Evolutionary conservation across 1,139 yeast species (phyloP).

Genomic region (Debaryomycetaceae sp.): DNA sequence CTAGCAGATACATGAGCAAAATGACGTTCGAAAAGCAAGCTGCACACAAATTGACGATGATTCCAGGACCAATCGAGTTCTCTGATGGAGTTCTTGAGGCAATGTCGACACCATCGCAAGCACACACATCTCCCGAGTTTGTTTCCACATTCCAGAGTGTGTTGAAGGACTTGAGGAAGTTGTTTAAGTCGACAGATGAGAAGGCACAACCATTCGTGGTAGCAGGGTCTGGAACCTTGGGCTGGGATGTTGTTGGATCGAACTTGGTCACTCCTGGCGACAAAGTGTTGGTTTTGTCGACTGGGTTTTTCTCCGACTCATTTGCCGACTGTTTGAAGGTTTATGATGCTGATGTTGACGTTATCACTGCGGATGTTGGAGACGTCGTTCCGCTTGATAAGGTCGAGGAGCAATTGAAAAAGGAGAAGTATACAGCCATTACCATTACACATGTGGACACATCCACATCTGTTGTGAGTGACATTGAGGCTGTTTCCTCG

Average conservation of each 20-base stretch:
- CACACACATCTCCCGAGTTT: conserved; percentile 91
- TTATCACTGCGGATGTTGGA: conserved; percentile 70
- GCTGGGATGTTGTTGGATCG: conserved; percentile 89
- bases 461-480: conserved; percentile 84
- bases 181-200: conserved; percentile 68
- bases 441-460: conserved; percentile 96
- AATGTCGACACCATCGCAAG: conserved; percentile 80
- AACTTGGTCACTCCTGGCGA: conserved; percentile 69
- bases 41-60: conserved; percentile 60
- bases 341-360: conserved; percentile 70
- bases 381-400: conserved; percentile 58
- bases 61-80: conserved; percentile 94
- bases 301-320: conserved; percentile 90
- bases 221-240: conserved; percentile 91
- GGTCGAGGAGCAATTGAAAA: conserved; percentile 52
- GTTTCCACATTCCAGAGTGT: conserved; percentile 68
- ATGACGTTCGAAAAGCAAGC: conserved; percentile 31
- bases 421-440: conserved; percentile 58
- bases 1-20: not conserved
- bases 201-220: conserved; percentile 74
- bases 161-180: conserved; percentile 62
- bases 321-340: conserved; percentile 76
- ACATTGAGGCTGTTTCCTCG: conserved; percentile 61
- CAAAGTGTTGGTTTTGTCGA: conserved; percentile 74
- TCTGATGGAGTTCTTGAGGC: conserved; percentile 78